A percentile compares a stretch with the other conserved stretches of the same genome.
Conservation (phyloP, 495 filamentous ascomycete species). For the Extremus antarcticus region DNA sequence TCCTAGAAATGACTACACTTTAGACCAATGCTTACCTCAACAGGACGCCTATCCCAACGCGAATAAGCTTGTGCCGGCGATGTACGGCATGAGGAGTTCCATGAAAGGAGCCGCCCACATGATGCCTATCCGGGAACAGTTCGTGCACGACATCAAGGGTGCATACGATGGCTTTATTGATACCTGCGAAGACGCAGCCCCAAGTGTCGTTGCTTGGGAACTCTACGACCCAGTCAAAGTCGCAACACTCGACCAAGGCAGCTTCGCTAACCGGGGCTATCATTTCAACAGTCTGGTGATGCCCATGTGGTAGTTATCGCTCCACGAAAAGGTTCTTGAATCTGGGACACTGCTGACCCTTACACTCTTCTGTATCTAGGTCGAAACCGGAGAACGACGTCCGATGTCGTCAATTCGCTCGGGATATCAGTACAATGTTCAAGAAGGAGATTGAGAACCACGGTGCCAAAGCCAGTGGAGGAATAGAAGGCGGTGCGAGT, state of each 20-base stretch:
- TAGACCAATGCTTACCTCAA: not conserved
- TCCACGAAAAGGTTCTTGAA: too few species aligned
- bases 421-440: constrained; percentile 9
- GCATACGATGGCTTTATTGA: constrained; percentile 18
- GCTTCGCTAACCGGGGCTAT: constrained; percentile 14
- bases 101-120: constrained; percentile 24
- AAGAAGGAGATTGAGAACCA: constrained; percentile 17
- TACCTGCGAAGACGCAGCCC: constrained; percentile 9
- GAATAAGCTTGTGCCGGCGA: constrained; percentile 1
- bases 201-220: constrained; percentile 23
- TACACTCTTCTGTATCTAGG: too few species aligned
- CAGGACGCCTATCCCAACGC: constrained; percentile 6
- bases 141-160: constrained; percentile 12
- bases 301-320: constrained; percentile 13
- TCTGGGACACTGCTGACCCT: too few species aligned
- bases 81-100: constrained; percentile 18
- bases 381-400: constrained; percentile 9
- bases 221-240: constrained; percentile 9
- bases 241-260: constrained; percentile 5
- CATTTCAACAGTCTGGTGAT: constrained; percentile 16
- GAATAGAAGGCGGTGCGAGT: constrained; percentile 9
- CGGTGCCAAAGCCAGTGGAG: constrained; percentile 1
- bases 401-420: constrained; percentile 11
- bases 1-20: not conserved
- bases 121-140: constrained; percentile 19